Conservation (phyloP, 2,329 filamentous ascomycete species). For the Colletotrichum sp. region DNA sequence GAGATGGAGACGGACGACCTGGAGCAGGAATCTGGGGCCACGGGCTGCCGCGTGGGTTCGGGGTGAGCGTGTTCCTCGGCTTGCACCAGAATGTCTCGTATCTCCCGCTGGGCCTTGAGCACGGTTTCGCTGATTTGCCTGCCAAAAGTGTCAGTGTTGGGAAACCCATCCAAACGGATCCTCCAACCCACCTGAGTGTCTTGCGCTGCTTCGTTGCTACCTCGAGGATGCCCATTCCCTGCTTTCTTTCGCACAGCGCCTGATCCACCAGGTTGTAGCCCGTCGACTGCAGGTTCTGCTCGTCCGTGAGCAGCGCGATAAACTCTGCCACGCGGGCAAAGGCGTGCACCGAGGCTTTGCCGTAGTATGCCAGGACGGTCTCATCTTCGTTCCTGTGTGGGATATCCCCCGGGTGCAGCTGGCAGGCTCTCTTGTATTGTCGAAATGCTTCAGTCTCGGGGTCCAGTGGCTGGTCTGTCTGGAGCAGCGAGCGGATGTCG, state of each 20-base stretch:
- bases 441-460: neutral
- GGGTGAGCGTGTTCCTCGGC: neutral
- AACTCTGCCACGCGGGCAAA: neutral
- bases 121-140: conserved; percentile 2
- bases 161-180: neutral
- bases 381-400: neutral
- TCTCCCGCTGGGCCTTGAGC: neutral
- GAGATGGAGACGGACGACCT: conserved; percentile 19
- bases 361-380: neutral
- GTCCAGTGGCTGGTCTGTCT: neutral
- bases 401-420: neutral
- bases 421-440: neutral
- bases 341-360: neutral
- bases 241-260: neutral
- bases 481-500: conserved; percentile 3
- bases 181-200: conserved; percentile 1
- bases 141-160: neutral
- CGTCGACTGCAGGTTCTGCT: conserved; percentile 7
- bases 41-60: neutral
- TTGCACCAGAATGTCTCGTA: neutral
- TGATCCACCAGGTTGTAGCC: conserved; percentile 12
- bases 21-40: conserved; percentile 10
- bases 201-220: conserved; percentile 1
- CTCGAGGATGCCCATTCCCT: conserved; percentile 15
- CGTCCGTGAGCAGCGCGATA: neutral